These are phyloP conservation scores for Gracilariopsis chorda DNA, from an alignment of 23 red algal species.

Conservation along the genomic window DNA sequence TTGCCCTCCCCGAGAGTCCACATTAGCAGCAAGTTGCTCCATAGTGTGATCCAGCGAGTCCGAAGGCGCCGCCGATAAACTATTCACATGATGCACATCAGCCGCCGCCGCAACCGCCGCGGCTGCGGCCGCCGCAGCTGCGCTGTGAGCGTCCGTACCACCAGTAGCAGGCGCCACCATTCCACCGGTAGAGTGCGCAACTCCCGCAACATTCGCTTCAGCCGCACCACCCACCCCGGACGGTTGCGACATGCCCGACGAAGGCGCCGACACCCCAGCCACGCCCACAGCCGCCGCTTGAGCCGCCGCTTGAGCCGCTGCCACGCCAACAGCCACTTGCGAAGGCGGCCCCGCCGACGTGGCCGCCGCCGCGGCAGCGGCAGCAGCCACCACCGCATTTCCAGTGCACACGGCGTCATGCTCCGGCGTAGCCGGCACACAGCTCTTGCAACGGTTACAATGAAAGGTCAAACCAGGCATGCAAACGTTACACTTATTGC, in stretches of 20 bases:
- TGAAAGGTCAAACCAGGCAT: conserved; percentile 72
- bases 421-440: conserved; percentile 59
- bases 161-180: not conserved
- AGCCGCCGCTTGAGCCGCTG: not conserved
- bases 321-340: not conserved
- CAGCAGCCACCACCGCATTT: not conserved
- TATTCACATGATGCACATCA: not conserved
- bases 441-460: conserved; percentile 61
- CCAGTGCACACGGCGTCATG: conserved; percentile 51
- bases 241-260: no score
- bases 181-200: no score
- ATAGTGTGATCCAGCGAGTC: not conserved
- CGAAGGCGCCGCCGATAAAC: not conserved
- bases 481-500: conserved; percentile 63
- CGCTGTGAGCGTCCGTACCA: not conserved
- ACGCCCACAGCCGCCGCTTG: not conserved
- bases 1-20: conserved; percentile 3
- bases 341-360: not conserved
- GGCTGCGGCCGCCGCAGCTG: not conserved
- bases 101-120: not conserved
- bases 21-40: not conserved
- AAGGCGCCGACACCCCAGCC: not conserved
- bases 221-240: not conserved
- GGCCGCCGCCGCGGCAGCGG: not conserved
- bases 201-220: no score